A percentile compares a stretch with the other conserved stretches of the same genome.
Conservation (phyloP, 768 basidiomycete genomes). For the Aureoboletus auriporus region DNA sequence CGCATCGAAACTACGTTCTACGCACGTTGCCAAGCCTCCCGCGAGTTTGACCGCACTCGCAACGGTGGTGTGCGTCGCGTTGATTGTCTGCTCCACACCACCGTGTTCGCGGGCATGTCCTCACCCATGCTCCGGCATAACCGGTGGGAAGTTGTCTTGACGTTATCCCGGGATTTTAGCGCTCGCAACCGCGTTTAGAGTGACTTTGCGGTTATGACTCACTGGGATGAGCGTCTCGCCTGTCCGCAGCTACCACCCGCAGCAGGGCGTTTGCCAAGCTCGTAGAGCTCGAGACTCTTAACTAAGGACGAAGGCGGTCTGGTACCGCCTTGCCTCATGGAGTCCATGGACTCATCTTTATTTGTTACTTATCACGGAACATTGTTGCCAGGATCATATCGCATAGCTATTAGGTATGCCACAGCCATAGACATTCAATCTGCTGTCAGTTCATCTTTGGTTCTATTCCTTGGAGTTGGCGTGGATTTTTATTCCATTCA, state of each 20-base stretch:
- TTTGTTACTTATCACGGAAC: constrained; percentile 2
- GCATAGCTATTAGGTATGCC: not conserved
- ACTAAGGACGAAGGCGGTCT: constrained; percentile 1
- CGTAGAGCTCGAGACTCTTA: not conserved
- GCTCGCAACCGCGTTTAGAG: not conserved
- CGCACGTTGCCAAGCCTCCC: constrained; percentile 40
- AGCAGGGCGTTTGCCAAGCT: constrained; percentile 2
- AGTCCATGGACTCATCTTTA: not conserved
- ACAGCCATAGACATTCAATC: not conserved
- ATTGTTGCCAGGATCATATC: constrained; percentile 7
- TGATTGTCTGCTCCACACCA: constrained; percentile 48
- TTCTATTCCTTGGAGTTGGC: not conserved
- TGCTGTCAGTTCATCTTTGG: not conserved
- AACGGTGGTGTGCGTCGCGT: constrained; percentile 42
- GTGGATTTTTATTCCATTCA: constrained; percentile 4
- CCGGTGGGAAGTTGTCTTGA: constrained; percentile 41
- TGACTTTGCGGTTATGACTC: not conserved
- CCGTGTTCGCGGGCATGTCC: constrained; percentile 50
- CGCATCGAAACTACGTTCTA: constrained; percentile 42
- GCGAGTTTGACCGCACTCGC: constrained; percentile 32
- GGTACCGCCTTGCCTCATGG: constrained; percentile 10
- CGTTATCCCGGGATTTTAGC: constrained; percentile 36
- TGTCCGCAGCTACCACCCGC: not conserved
- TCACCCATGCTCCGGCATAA: constrained; percentile 33
- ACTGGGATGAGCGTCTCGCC: not conserved